Base-by-base conservation (phyloP, 2,329 filamentous ascomycete genomes). In the Aureobasidium lini region DNA sequence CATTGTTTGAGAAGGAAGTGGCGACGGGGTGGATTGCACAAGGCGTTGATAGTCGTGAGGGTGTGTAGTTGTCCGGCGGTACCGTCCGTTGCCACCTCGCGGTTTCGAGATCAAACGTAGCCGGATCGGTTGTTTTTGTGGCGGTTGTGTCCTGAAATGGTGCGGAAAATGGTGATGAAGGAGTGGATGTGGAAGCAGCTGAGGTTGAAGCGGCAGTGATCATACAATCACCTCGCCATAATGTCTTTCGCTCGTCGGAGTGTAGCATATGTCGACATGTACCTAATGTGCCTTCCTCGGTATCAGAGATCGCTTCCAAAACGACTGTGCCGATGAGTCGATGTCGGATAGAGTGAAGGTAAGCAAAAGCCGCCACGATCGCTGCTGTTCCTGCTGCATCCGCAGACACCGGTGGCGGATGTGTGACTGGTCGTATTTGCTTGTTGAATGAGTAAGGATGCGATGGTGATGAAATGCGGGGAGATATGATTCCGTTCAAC, bases 181-280 rank as follows among this genome's bases (percentile, higher is more conserved):
- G 18, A 3, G 7, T 10, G 4, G n/a, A 2, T 11, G 8, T 9
- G 5, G 16, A 9, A 16, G 23, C 7, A 15, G 28, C 37, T 4
- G 54, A 43, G 7, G 9, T 43, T 6, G 32, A 32, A 10, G n/a
- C 29, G n/a, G 50, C 37, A 2, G 50, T 54, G 8, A 59, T 39
- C 57, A 59, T 49, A 16, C 57, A 50, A 8, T 59, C 57, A 28
- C 57, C 57, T 23, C 46, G 23, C 37, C 44, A 59, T 10, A 59
- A 37, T 6, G 13, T 13, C 7, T 37, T n/a, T 13, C 57, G 29
- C n/a, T 52, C 57, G 34, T 59, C 57, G 4, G 23, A 23, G 36
- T 52, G 29, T 2, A 59, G 46, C 13, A 59, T 4, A 36, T 59
- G 39, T 9, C 13, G 32, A 9, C 32, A 40, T 18, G 18, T 40